phyloP scores from a whole-genome alignment of 257 asterid genomes.

The Apocynum venetum region DNA sequence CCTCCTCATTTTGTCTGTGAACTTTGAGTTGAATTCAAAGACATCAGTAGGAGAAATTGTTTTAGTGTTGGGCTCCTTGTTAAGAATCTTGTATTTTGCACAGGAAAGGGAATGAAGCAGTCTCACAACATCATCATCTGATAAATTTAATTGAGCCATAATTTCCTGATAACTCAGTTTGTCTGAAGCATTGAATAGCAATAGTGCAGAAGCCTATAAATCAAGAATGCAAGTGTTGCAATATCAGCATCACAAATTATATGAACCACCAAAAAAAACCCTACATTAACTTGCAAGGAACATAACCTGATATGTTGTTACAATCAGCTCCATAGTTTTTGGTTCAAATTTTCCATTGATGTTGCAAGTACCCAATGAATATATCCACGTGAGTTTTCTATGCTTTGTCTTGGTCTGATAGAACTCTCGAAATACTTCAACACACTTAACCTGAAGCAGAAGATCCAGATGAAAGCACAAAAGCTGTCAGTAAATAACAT shows the following conservation, averaged over 20 bases:
- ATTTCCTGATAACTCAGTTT: constrained; percentile 87
- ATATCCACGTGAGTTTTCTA: constrained; percentile 90
- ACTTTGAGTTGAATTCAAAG: constrained; percentile 86
- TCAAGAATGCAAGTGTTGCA: constrained; percentile 9
- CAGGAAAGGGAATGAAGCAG: constrained; percentile 97
- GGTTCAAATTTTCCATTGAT: constrained; percentile 86
- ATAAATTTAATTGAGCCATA: constrained; percentile 75
- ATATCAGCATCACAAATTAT: not conserved
- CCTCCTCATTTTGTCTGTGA: constrained; percentile 94
- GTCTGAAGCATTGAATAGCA: constrained; percentile 85
- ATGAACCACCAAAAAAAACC: constrained; percentile 4
- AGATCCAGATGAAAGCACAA: constrained; percentile 3
- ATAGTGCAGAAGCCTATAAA: constrained; percentile 77
- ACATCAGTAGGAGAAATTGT: constrained; percentile 73
- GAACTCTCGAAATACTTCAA: constrained; percentile 89
- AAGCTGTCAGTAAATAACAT: constrained; percentile 6
- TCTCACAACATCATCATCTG: constrained; percentile 93
- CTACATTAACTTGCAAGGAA: constrained; percentile 13
- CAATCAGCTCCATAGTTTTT: constrained; percentile 81
- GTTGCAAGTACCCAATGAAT: constrained; percentile 95
- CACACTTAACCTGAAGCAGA: constrained; percentile 73
- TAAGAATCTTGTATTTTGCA: constrained; percentile 87
- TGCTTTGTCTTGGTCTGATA: constrained; percentile 98
- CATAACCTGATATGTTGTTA: constrained; percentile 90
- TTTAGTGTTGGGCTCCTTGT: constrained; percentile 86